Percentiles rank a stretch among this genome's conserved stretches.
phyloP scores from a whole-genome alignment of 202 grass and related monocot genomes.

The Carex sylvatica region DNA sequence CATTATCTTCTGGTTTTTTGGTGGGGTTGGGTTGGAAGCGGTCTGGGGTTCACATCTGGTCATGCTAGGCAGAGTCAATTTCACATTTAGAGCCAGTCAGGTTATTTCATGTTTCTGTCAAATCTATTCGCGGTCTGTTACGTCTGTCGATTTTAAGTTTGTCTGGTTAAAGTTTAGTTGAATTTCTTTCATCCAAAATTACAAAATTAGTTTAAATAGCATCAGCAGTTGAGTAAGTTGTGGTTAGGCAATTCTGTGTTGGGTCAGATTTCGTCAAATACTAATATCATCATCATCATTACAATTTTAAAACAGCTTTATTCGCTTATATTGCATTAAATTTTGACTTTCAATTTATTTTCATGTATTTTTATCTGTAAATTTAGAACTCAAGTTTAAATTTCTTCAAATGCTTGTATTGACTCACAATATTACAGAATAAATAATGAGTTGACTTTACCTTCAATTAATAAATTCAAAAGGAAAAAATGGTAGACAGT shows the following conservation, averaged over 20 bases:
- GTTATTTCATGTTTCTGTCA: conserved; percentile 7
- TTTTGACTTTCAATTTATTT: not conserved
- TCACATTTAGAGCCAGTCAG: not conserved
- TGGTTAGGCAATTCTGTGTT: not conserved
- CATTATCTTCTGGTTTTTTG: not conserved
- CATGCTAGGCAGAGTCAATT: conserved; percentile 2
- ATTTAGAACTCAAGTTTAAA: not conserved
- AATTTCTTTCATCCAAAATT: conserved; percentile 12
- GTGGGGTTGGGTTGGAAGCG: not conserved
- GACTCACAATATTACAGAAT: not conserved
- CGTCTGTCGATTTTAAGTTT: not conserved
- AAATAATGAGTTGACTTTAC: conserved; percentile 10
- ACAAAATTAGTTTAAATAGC: not conserved
- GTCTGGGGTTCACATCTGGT: not conserved
- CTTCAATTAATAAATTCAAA: conserved; percentile 7
- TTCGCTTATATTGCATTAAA: not conserved
- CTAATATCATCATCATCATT: too few species aligned
- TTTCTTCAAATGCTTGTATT: not conserved
- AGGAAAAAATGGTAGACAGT: not conserved
- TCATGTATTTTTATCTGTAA: not conserved
- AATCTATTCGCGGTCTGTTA: not conserved
- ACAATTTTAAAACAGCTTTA: too few species aligned
- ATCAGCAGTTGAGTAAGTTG: not conserved
- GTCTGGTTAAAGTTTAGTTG: not conserved
- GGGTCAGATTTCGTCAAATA: not conserved